Evolutionary conservation across 768 basidiomycete genomes (phyloP).

Genomic region (Phanerochaete sordida): DNA sequence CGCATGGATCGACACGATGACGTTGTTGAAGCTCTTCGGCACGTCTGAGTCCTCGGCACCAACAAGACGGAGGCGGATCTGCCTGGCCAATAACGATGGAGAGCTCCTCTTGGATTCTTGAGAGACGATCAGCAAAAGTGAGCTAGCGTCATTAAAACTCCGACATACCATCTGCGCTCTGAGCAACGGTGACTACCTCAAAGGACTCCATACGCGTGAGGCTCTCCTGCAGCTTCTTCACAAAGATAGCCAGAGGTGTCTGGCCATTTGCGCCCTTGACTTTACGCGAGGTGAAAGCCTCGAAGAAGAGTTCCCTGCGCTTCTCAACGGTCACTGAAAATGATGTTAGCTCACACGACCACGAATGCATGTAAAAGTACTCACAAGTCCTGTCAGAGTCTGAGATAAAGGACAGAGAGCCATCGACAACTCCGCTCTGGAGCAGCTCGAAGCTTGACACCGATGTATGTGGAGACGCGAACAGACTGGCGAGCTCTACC

Average conservation of each 20-base stretch:
- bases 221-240: conserved; percentile 96
- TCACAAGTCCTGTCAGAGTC: conserved; percentile 58
- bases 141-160: not conserved
- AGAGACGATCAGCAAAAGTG: not conserved
- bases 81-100: conserved; percentile 87
- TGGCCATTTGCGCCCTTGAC: conserved; percentile 42
- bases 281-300: conserved; percentile 64
- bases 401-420: conserved; percentile 77
- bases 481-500: conserved; percentile 74
- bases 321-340: conserved; percentile 54
- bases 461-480: conserved; percentile 69
- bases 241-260: conserved; percentile 70
- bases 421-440: conserved; percentile 91
- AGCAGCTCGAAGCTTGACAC: conserved; percentile 95
- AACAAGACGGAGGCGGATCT: conserved; percentile 84
- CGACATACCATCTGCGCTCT: conserved; percentile 70
- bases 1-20: conserved; percentile 96
- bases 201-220: conserved; percentile 94
- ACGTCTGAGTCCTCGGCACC: conserved; percentile 88
- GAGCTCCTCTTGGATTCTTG: conserved; percentile 91
- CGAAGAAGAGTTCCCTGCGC: conserved; percentile 77
- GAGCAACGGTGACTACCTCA: conserved; percentile 88
- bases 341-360: not conserved
- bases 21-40: conserved; percentile 81
- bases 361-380: conserved; percentile 22